phyloP scores from a whole-genome alignment of 306 rosid genomes.

The Vigna reflexopilosa region DNA sequence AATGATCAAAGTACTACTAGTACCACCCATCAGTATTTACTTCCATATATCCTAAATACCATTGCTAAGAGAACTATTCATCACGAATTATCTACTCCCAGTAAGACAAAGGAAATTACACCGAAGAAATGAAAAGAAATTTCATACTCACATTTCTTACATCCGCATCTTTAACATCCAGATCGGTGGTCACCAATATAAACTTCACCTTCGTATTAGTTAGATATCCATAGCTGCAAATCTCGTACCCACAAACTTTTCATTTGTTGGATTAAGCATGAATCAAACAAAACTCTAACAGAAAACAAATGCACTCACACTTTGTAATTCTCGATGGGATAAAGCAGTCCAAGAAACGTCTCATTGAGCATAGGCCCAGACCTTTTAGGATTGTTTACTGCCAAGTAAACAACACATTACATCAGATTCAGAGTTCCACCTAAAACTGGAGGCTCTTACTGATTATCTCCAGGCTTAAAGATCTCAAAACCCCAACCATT shows the following conservation, averaged over 20 bases:
- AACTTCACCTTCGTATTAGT: conserved; percentile 97
- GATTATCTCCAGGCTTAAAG: no score
- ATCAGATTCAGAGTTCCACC: conserved; percentile 20
- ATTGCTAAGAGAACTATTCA: conserved; percentile 6
- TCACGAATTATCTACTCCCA: conserved; percentile 9
- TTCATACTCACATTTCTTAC: conserved; percentile 82
- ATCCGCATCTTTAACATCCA: conserved; percentile 89
- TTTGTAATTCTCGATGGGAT: conserved; percentile 93
- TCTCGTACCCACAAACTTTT: neutral
- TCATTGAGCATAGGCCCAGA: conserved; percentile 85
- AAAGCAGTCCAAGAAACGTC: conserved; percentile 90
- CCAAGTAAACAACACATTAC: conserved; percentile 35
- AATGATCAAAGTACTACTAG: neutral
- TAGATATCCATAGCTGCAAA: conserved; percentile 86
- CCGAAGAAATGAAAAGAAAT: conserved; percentile 9
- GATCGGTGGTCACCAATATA: conserved; percentile 90
- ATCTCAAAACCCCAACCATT: conserved; percentile 5
- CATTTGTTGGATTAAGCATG: neutral
- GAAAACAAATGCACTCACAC: conserved; percentile 69
- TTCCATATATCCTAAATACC: conserved; percentile 15
- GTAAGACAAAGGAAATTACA: neutral
- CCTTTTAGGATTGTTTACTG: conserved; percentile 94
- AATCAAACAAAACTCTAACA: conserved; percentile 23
- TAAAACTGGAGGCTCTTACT: neutral
- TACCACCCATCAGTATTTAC: conserved; percentile 7